Evolutionary conservation across 352 stramenopile species (phyloP).

Genomic region (Phytophthora hibernalis): DNA sequence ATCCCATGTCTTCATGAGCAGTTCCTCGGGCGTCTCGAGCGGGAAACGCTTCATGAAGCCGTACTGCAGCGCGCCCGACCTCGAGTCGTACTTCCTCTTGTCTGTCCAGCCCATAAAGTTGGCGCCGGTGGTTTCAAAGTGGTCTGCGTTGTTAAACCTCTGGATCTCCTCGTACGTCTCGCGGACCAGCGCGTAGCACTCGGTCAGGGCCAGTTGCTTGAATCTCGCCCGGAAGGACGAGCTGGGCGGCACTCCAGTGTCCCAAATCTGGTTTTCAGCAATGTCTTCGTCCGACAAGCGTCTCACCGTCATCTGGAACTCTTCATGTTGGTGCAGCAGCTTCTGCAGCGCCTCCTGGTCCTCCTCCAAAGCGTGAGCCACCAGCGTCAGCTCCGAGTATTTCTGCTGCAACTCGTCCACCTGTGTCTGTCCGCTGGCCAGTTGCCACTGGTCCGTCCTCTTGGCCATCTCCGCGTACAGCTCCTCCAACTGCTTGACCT

Average conservation of each 20-base stretch:
- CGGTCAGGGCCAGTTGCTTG: constrained; percentile 20
- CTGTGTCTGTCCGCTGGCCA: no score
- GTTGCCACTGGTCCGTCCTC: constrained; percentile 18
- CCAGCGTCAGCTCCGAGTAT: constrained; percentile 48
- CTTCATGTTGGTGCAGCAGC: constrained; percentile 40
- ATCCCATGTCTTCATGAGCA: constrained; percentile 56
- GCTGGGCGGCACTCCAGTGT: constrained; percentile 43
- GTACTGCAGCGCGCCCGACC: constrained; percentile 52
- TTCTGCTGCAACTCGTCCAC: constrained; percentile 31
- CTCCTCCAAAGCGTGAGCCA: constrained; percentile 47
- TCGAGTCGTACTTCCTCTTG: constrained; percentile 39
- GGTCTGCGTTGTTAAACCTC: constrained; percentile 38
- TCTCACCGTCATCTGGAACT: constrained; percentile 40
- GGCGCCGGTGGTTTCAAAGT: constrained; percentile 47
- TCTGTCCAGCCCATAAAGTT: constrained; percentile 70
- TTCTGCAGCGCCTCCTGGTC: constrained; percentile 47
- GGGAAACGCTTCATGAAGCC: constrained; percentile 65
- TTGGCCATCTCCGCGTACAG: constrained; percentile 43
- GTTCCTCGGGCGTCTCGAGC: constrained; percentile 33
- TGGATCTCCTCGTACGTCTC: constrained; percentile 63
- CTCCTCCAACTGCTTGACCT: constrained; percentile 59
- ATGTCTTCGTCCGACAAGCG: constrained; percentile 23
- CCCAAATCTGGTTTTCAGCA: constrained; percentile 24
- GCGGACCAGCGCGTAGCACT: constrained; percentile 59
- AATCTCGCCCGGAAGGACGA: constrained; percentile 55